Evolutionary conservation across 1,284 basidiomycete species (phyloP), one percentile per base, ranked within the genome.

Genomic region (Cryptococcus sp.): DNA sequence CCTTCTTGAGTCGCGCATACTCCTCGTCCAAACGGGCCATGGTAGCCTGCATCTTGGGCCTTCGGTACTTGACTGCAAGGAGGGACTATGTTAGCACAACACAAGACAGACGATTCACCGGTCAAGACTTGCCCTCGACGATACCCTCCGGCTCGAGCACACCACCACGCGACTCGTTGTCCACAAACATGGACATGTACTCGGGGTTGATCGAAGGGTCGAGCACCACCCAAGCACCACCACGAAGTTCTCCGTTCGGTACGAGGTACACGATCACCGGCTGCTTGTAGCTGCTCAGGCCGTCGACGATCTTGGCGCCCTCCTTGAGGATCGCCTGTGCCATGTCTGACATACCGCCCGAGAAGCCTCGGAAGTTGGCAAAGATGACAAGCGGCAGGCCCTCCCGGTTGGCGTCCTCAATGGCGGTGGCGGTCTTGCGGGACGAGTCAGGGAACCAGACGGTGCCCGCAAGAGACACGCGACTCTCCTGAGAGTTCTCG

Each of bases 311-410:
- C 79, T 94, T 95, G 40, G 91, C 88, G 48, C 91, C 91, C 75
- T 94, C 90, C 79, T 95, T 95, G 71, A 95, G 81, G 60, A 95
- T 85, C 71, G 93, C 91, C 76, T 95, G 91, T 70, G 91, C 92
- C 79, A 76, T 80, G 66, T 72, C 68, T 40, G 70, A 71, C 69
- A 75, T 73, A 70, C 96, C 96, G 65, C 96, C 96, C 23, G 96
- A 98, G 86, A 99, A 99, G 39, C 96, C 96, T 82, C 96, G 91
- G 94, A 96, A 98, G 82, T 99, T 99, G 61, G 96, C 96, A 70
- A 99, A 97, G 77, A 99, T 95, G 77, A 98, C 91, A 61, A 99
- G 83, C 4, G 96, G 96, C 21, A 99, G 82, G 42, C 91, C 92
- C 79, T 99, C 96, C 50, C 93, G 87, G 80, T 95, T 89, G 81